phyloP scores from a whole-genome alignment of 768 basidiomycete genomes.

The Xerocomellus dryophilus region DNA sequence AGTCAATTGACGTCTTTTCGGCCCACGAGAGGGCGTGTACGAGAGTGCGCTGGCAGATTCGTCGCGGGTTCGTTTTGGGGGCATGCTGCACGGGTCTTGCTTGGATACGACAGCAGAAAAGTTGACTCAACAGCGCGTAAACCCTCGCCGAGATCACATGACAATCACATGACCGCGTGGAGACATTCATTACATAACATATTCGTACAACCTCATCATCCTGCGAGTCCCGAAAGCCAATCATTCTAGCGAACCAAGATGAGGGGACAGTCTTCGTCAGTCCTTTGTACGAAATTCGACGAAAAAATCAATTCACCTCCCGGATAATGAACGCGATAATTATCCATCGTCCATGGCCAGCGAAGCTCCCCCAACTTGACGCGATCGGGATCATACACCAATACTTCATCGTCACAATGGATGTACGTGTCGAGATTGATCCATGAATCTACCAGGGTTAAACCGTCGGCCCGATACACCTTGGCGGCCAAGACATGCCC shows the following conservation, averaged over 20 bases:
- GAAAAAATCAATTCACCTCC: not conserved
- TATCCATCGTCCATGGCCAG: not conserved
- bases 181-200: no score
- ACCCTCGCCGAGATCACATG: slow-evolving; percentile 8
- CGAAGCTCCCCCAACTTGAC: not conserved
- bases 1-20: slow-evolving; percentile 23
- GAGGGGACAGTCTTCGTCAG: not conserved
- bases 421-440: slow-evolving; percentile 5
- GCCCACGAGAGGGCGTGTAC: slow-evolving; percentile 30
- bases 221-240: no score
- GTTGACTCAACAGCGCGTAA: slow-evolving; percentile 16
- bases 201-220: no score
- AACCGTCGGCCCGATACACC: not conserved
- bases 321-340: not conserved
- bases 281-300: not conserved
- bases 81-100: slow-evolving; percentile 10
- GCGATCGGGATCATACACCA: slow-evolving; percentile 4
- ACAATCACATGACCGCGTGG: slow-evolving; percentile 17
- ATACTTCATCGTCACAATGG: not conserved
- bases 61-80: slow-evolving; percentile 32
- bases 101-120: slow-evolving; percentile 5
- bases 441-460: not conserved
- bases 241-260: no score
- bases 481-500: not conserved
- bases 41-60: slow-evolving; percentile 26